Base-by-base conservation (phyloP, 768 basidiomycete species). In the Lactarius sp. region DNA sequence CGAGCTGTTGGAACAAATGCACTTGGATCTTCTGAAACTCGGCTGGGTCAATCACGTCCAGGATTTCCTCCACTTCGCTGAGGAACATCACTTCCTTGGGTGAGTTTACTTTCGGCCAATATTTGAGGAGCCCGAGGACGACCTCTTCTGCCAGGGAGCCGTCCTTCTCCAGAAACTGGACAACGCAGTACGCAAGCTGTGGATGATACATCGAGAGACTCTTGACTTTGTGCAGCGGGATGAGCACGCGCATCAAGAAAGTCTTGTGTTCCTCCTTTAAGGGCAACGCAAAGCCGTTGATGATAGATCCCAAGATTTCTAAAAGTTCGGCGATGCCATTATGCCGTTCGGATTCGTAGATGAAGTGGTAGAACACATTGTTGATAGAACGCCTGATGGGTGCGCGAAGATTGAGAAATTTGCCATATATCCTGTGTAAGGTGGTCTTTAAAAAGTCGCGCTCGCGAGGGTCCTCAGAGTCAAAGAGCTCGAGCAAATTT, bases 41-140 rank as follows among this genome's bases (percentile, higher is more conserved):
- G 59, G 83, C 83, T 2, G 94, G 94, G 71, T 98, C 95, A 68
- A 97, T 98, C 64, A 99, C 97, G 75, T 99, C 97, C 66, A 99
- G 77, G 4, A 99, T 91, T 79, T 99, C 97, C 76, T 99, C 97
- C 58, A 99, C 93, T 78, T 99, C 97, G 76, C 98, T 98, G 62
- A 99, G 80, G 78, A 92, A 99, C 97, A 99, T 99, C 75, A 98
- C 97, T 72, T 99, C 97, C 79, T 99, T 99, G 16, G 95, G 95
- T 39, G 92, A 94, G 75, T 99, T 98, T 70, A 99, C 97, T 76
- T 98, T 98, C 37, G 97, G 97, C 97, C 97, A 99, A 76, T 83
- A 99, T 75, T 90, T 89, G 73, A 99, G 83, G n/a, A 99, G 80
- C 20, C 97, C 97, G 69, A 94, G 78, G 78, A 98, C 90, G 34